Evolutionary conservation across 2,329 filamentous ascomycete species (phyloP), one percentile per base, ranked within the genome.

Genomic region (Nectriaceae sp.): DNA sequence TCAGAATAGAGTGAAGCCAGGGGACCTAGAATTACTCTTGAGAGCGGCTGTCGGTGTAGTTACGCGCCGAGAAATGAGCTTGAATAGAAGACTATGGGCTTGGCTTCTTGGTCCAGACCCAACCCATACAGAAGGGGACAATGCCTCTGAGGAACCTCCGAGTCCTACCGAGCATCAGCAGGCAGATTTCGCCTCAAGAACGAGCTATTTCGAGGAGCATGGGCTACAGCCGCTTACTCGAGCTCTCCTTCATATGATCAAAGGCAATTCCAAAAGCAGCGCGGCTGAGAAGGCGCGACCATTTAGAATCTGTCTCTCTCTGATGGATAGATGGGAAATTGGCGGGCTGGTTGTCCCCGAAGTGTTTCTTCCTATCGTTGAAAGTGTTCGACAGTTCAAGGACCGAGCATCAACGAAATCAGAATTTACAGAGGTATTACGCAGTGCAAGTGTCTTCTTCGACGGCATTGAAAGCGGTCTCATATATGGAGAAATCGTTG

Each of bases 261-360:
- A 80, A 40, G 61, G 55, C 5, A 60, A 54, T 16, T 53, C 53
- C n/a, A 58, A 59, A 6, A 62, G 57, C 33, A 66, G 53, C 38
- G 59, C 61, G 13, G 72, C 77, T 16, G 90, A 95, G 62, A 80
- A 85, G 65, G 90, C 91, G 18, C 85, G 85, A 33, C 93, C 94
- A 1, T 97, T 96, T 65, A 85, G 92, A 47, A 90, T 97, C 54
- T 95, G 91, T 62, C 79, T 97, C 3, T 97, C 95, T 15, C 76
- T 99, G 44, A 97, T 99, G 94, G 94, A 99, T 70, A 85, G 92
- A 49, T 97, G 91, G 92, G 94, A 99, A 67, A 93, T 99, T 56
- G 94, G 94, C 22, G 90, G 90, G 2, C 77, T 93, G 16, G 85
- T 99, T 40, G 87, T 97, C 2, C 89, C 92, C 0, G 86, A 90